Evolutionary conservation across 257 asterid genomes (phyloP).

Genomic region (Solanum rostratum): DNA sequence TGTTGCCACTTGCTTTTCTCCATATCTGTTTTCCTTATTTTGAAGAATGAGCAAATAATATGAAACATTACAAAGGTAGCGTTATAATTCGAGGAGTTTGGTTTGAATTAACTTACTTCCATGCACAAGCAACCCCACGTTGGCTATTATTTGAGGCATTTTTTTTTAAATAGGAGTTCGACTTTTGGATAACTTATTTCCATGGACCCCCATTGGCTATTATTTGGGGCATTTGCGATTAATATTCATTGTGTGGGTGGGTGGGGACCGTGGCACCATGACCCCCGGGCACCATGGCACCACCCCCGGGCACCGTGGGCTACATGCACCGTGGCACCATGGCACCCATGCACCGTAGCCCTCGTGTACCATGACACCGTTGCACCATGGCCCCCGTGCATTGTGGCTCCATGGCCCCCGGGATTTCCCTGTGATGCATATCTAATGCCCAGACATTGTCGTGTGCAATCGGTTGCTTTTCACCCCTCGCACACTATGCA

Average conservation of each 20-base stretch:
- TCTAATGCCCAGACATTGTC: too few species aligned
- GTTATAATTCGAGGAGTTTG: neutral
- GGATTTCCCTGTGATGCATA: too few species aligned
- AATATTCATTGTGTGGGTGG: neutral
- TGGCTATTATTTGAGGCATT: neutral
- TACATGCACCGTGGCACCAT: too few species aligned
- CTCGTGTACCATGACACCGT: too few species aligned
- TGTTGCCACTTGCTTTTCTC: neutral
- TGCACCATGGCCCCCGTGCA: too few species aligned
- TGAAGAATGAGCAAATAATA: neutral
- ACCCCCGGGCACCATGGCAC: too few species aligned
- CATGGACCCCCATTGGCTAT: neutral
- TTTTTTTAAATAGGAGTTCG: neutral
- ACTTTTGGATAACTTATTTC: neutral
- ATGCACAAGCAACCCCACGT: neutral
- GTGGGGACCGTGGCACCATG: too few species aligned
- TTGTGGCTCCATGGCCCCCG: too few species aligned
- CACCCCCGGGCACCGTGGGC: too few species aligned
- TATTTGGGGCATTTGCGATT: neutral
- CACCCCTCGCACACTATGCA: too few species aligned
- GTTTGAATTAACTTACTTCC: neutral
- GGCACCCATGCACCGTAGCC: too few species aligned
- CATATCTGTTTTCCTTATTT: neutral
- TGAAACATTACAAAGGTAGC: neutral
- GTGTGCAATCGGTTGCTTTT: too few species aligned